Conservation (phyloP, 2,329 filamentous ascomycete species). For the Tricladium varicosporioides region DNA sequence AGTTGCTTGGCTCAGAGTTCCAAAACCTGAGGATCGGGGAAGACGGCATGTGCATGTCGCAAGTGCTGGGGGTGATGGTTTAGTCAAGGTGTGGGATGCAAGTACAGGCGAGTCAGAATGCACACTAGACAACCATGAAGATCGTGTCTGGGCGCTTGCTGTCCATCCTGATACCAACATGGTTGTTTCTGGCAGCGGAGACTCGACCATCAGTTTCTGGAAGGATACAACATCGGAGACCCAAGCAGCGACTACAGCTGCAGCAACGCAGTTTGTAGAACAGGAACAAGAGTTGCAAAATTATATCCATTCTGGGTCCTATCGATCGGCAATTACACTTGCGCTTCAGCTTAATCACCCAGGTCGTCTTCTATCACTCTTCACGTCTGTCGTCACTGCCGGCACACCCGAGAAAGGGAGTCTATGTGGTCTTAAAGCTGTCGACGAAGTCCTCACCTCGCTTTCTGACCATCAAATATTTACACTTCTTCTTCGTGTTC, state of each 20-base stretch:
- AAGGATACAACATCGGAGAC: constrained; percentile 84
- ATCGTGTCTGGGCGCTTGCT: constrained; percentile 88
- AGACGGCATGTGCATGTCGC: constrained; percentile 70
- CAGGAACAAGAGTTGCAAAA: constrained; percentile 95
- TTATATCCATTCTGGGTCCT: constrained; percentile 82
- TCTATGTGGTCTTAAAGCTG: constrained; percentile 62
- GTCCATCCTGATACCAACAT: constrained; percentile 67
- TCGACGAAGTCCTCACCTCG: constrained; percentile 78
- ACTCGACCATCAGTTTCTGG: constrained; percentile 95
- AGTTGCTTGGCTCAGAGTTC: constrained; percentile 75
- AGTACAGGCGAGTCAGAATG: constrained; percentile 80
- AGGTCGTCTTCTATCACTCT: constrained; percentile 77
- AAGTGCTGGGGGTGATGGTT: constrained; percentile 86
- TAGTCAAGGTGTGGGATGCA: constrained; percentile 96
- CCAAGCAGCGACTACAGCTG: constrained; percentile 68
- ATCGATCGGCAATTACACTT: constrained; percentile 88
- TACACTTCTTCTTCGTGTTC: constrained; percentile 71
- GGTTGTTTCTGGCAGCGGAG: constrained; percentile 86
- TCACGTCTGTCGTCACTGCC: constrained; percentile 73
- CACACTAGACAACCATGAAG: constrained; percentile 94
- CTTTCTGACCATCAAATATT: constrained; percentile 86
- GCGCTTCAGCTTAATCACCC: constrained; percentile 94
- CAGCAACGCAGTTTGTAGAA: constrained; percentile 78
- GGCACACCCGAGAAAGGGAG: constrained; percentile 59
- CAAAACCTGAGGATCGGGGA: constrained; percentile 45